Base-by-base conservation (phyloP, 2,329 filamentous ascomycete species). In the Aspergillus quadrilineatus region DNA sequence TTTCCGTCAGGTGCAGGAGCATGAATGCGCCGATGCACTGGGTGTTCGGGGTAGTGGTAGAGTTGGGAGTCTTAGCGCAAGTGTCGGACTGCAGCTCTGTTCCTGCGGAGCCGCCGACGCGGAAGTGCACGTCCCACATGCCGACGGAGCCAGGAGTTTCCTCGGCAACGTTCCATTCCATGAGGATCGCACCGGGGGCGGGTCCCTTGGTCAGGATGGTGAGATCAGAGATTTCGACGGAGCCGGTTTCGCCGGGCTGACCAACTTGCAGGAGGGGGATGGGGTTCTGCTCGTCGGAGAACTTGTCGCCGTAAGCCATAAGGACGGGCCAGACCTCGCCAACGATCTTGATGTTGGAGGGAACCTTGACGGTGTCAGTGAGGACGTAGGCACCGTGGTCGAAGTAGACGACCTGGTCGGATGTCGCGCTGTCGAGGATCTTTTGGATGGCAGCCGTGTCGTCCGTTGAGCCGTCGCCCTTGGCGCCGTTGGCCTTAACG, bases 71-170 rank as follows among this genome's bases (percentile, higher is more conserved):
- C 82, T 95, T 95, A 72, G 83, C 75, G 78, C 92, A 97, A 54
- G 81, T 86, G 72, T 90, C 82, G 15, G 87, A 88, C 75, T 95
- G 90, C 14, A 97, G 83, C 62, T 89, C 76, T 29, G 92, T 95
- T 58, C 93, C 93, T 4, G 89, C 87, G 54, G 88, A 87, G 44
- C 94, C 94, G 66, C 92, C 93, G 65, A 99, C 84, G 69, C 94
- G 90, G 77, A 94, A 89, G 79, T 99, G 94, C n/a, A 92, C 87
- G 68, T 99, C 94, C 90, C 92, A 99, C 75, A 97, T 86, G 60
- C 86, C 93, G 17, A 86, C 87, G 1, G 85, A 83, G 46, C 90
- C 92, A 56, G 87, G 82, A 5, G 68, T 65, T 26, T 70, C 55
- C 37, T 85, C 88, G 43, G 85, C 85, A 42, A 96, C 79, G 75